Base-by-base conservation (phyloP, 345 rosid genomes). In the Kandelia obovata region DNA sequence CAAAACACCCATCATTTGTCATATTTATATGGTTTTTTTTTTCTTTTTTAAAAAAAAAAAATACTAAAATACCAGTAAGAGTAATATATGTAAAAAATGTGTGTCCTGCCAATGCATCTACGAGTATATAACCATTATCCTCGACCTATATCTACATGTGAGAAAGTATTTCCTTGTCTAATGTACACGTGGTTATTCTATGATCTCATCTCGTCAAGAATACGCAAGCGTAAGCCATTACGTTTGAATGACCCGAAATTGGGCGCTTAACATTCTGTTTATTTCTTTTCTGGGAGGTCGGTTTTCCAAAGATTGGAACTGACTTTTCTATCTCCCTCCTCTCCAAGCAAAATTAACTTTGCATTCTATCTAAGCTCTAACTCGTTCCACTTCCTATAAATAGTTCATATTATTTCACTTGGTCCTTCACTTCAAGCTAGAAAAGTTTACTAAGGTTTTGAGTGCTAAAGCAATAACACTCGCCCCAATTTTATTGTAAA, bases 221-320 rank as follows among this genome's bases (percentile, higher is more conserved):
- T 21, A 65, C 60, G 70, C 69, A 13, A 2, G 9, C 10, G 37
- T 1, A 57, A 72, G 65, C 65, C 58, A 15, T 65, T 72, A 47
- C 70, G 59, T 23, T 47, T 32, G 53, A 47, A 60, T 64, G 20
- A 28, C 25, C 13, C 17, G 8, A 1, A n/a, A 53, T 10, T 39
- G 47, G 4, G 16, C 3, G 9, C 3, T 3, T 6, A 1, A 58
- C 13, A 69, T 37, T 58, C 15, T 8, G 2, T 2, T 2, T 20
- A 27, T 59, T 59, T 30, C 35, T 8, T 17, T 0, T 0, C 11
- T 17, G 15, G 6, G 34, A 71, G 30, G 13, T 62, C 55, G 39
- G 25, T 8, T 59, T 59, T 49, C 43, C 58, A 25, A 32, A 53
- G 2, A 25, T 28, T 58, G 53, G 21, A 15, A 31, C 27, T 27